Base-by-base conservation (phyloP, 1,139 yeast genomes). In the Suhomyces chickasaworum region DNA sequence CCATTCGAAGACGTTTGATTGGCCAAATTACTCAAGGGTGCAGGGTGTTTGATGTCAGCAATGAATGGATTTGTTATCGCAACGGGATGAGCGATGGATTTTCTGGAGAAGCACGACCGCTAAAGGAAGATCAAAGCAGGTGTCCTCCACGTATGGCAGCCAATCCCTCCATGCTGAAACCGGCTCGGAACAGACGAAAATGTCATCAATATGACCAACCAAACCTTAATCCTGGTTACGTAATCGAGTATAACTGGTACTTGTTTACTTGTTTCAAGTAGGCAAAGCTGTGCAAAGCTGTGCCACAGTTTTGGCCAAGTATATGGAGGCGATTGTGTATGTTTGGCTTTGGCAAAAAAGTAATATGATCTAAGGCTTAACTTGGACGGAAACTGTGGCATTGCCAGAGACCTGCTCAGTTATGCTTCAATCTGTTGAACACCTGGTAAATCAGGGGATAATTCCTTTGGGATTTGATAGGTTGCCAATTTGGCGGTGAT, bases 1-100 rank as follows among this genome's bases (percentile, higher is more conserved):
- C 44, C 25, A 15, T 35, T 41, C 22, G 22, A 2, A 2, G 23
- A 2, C 16, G n/a, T 35, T 10, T 41, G 39, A 41, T 41, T 41
- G 44, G 44, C 36, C 36, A 7, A 16, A 25, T 13, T 29, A 15
- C 5, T 17, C 3, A 9, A 12, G 18, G 4, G 36, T 10, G 39
- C 21, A 27, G 18, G n/a, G 37, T 22, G 29, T 13, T 12, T 15
- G 18, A 17, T 23, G n/a, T 13, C 17, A 29, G n/a, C 41, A 29
- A 21, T 38, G 39, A 18, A 25, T 12, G 16, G 18, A 10, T 13
- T 12, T 22, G 29, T 35, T 35, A 35, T 35, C 37, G n/a, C 37
- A 15, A 32, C 36, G 23, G 36, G 22, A 20, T 12, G 21, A 20
- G 36, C 21, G 22, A 32, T 22, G 32, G 17, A 6, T 29, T 29